A percentile compares a stretch with the other conserved stretches of the same genome.
These are phyloP conservation scores for Fusarium brachygibbosum DNA, from an alignment of 2,329 filamentous ascomycete species.

Conservation along the genomic window DNA sequence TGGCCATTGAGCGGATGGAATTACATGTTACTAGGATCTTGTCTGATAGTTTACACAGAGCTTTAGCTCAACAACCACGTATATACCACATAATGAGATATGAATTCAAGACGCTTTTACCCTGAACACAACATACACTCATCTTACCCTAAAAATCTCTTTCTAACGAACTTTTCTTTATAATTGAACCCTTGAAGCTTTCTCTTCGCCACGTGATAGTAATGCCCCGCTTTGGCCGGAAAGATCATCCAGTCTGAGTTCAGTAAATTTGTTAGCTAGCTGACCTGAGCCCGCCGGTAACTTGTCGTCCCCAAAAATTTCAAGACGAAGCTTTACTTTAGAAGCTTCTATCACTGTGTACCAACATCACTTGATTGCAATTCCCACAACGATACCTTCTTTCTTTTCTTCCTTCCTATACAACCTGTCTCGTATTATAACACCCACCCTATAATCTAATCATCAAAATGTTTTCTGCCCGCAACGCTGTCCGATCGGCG, in stretches of 20 bases:
- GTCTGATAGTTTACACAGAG: background rate
- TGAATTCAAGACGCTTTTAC: background rate
- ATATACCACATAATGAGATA: conserved; percentile 20
- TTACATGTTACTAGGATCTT: background rate
- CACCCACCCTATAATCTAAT: conserved; percentile 12
- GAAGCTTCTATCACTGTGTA: conserved; percentile 45
- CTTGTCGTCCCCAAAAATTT: conserved; percentile 45
- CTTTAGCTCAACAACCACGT: background rate
- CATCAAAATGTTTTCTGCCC: conserved; percentile 76
- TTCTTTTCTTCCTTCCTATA: conserved; percentile 1
- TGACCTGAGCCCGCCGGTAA: conserved; percentile 16
- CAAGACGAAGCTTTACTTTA: conserved; percentile 36
- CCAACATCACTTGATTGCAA: conserved; percentile 31
- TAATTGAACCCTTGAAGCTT: conserved; percentile 5
- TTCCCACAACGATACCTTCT: conserved; percentile 13
- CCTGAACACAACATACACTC: background rate
- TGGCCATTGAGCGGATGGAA: background rate
- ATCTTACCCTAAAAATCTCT: background rate
- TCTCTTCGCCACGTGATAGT: conserved; percentile 35
- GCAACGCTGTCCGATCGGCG: conserved; percentile 74
- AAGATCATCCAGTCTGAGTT: conserved; percentile 36
- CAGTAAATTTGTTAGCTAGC: conserved; percentile 37
- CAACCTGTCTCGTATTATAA: background rate
- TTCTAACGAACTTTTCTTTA: background rate
- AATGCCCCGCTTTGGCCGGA: conserved; percentile 27